These are phyloP conservation scores for Colletotrichum viniferum DNA, from an alignment of 2,329 filamentous ascomycete species.

Conservation along the genomic window DNA sequence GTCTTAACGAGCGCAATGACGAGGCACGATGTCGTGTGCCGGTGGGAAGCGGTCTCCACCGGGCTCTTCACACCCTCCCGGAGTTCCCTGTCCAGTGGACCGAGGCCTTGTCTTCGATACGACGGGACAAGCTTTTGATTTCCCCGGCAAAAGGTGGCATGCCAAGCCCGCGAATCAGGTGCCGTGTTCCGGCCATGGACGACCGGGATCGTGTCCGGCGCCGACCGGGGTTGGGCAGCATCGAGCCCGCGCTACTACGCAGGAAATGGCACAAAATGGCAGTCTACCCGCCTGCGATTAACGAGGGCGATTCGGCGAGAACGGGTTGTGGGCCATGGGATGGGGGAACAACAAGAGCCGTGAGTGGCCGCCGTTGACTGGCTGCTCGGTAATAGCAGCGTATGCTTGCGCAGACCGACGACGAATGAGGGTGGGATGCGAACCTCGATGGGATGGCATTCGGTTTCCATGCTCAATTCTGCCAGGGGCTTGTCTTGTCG, in stretches of 20 bases:
- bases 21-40: slow-evolving; percentile 6
- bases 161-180: slow-evolving; percentile 18
- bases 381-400: background rate
- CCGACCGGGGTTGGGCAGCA: background rate
- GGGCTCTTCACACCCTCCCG: background rate
- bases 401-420: background rate
- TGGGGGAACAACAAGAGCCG: background rate
- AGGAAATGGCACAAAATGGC: background rate
- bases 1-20: background rate
- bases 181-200: slow-evolving; percentile 4
- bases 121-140: slow-evolving; percentile 20
- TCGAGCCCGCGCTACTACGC: background rate
- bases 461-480: background rate
- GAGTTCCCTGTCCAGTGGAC: background rate
- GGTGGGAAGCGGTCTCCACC: background rate
- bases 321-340: slow-evolving; percentile 6
- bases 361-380: background rate
- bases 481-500: background rate
- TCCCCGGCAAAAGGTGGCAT: background rate
- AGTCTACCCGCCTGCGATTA: background rate
- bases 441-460: background rate
- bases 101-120: background rate
- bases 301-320: background rate
- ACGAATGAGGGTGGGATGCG: background rate
- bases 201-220: background rate